These are phyloP conservation scores for Penicillium longicatenatum DNA, from an alignment of 495 filamentous ascomycete genomes.

Conservation along the genomic window DNA sequence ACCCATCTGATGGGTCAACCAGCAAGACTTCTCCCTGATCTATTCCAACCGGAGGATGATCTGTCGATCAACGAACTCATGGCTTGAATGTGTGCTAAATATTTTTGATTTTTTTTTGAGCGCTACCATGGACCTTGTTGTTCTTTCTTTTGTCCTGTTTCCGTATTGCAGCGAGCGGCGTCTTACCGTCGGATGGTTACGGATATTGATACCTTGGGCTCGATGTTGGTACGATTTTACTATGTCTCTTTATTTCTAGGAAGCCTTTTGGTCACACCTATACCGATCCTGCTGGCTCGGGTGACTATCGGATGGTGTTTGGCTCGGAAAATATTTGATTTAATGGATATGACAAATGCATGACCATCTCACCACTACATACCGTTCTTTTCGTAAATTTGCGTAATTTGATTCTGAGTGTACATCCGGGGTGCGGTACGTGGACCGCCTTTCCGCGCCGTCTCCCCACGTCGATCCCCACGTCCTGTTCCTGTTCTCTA, in stretches of 20 bases:
- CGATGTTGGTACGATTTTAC: conserved; percentile 13
- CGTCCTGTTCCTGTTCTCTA: not conserved
- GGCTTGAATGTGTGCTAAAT: conserved; percentile 26
- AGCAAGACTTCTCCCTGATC: conserved; percentile 35
- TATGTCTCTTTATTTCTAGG: conserved; percentile 1
- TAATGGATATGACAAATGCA: conserved; percentile 9
- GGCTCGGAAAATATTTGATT: conserved; percentile 12
- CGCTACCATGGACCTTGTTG: conserved; percentile 1
- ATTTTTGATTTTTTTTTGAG: conserved; percentile 7
- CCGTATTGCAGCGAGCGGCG: conserved; percentile 27
- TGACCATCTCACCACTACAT: not conserved
- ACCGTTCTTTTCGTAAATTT: too few relatives aligned
- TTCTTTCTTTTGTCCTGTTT: conserved; percentile 18
- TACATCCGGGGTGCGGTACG: not conserved
- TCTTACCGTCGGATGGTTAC: conserved; percentile 25
- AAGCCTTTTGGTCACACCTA: conserved; percentile 1
- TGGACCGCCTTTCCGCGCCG: conserved; percentile 2
- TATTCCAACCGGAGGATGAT: conserved; percentile 38
- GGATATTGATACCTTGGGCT: conserved; percentile 28
- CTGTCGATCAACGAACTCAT: conserved; percentile 46
- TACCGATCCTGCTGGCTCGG: conserved; percentile 15
- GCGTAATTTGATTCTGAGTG: not conserved
- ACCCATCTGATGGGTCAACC: conserved; percentile 45
- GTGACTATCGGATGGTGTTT: conserved; percentile 10
- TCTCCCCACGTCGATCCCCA: conserved; percentile 1